phyloP scores from a whole-genome alignment of 495 filamentous ascomycete genomes.

The Daldinia bambusicola region DNA sequence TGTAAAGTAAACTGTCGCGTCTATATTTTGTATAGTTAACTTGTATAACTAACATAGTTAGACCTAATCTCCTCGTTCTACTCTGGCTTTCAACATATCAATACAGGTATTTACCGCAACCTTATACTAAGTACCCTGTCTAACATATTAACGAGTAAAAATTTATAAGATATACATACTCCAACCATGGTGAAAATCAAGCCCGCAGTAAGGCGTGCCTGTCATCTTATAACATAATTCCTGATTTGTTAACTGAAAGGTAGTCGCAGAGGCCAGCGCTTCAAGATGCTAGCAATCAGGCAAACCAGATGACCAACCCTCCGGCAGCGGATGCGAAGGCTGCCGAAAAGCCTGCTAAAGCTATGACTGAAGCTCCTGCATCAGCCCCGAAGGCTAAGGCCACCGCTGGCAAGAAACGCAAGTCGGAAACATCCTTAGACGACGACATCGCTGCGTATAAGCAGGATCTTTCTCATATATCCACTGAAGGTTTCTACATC shows the following conservation, averaged over 20 bases:
- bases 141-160: too few species aligned
- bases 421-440: slow-evolving; percentile 37
- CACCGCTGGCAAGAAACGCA: slow-evolving; percentile 51
- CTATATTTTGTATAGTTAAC: neutral
- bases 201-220: too few species aligned
- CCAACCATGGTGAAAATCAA: too few species aligned
- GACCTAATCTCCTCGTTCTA: too few species aligned
- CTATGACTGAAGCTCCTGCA: neutral
- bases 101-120: too few species aligned
- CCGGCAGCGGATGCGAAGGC: slow-evolving; percentile 2
- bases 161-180: too few species aligned
- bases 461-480: slow-evolving; percentile 35
- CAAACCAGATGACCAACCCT: slow-evolving; percentile 15
- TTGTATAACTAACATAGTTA: too few species aligned
- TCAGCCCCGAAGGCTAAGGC: neutral
- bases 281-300: slow-evolving; percentile 24
- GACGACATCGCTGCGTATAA: slow-evolving; percentile 35
- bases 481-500: slow-evolving; percentile 38
- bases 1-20: slow-evolving; percentile 2
- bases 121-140: too few species aligned
- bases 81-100: too few species aligned
- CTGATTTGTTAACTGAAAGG: neutral
- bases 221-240: neutral
- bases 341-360: neutral
- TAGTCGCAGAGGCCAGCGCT: slow-evolving; percentile 18